Evolutionary conservation across 192 early-diverging fungal species (phyloP), one percentile per base, ranked within the genome.

Genomic region (Dimargaris cristalligena): DNA sequence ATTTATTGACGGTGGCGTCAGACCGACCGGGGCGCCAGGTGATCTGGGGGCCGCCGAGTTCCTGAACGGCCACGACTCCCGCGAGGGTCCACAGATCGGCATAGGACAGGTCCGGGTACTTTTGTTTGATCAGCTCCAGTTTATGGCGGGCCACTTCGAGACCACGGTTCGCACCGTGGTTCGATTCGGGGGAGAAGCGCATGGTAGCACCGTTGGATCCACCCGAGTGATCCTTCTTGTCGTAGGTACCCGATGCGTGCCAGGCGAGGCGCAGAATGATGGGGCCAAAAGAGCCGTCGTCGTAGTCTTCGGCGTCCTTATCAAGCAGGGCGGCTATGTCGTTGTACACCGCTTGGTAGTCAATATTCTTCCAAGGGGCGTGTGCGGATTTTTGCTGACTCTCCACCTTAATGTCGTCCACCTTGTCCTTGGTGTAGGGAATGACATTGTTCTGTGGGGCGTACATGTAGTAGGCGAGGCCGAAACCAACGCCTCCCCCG

Each of bases 231-330:
- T 74, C 65, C 63, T 71, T 73, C 63, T 72, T 69, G 67, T 81
- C 80, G 67, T 74, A 89, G 33, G 88, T 88, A n/a, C 89, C 89
- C 46, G 80, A 78, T 6, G 84, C 68, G 72, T 91, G 89, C 89
- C 89, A 91, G 34, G 88, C 89, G 28, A 91, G 78, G 25, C 89
- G 81, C 51, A 90, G 63, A 65, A 91, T 73, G 33, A 91, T 73
- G 1, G 87, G 86, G 25, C 84, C 88, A 64, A 78, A 81, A 31
- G 80, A 83, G 52, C 88, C 88, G 58, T 88, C 86, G 65, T 88
- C 86, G 52, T 84, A 86, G 72, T 84, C 71, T 60, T 81, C 74
- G 18, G 54, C 54, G 31, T 29, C 31, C 61, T 86, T 81, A 51
- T 86, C 84, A 26, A 88, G 73, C 57, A 88, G 69, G 50, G 74